These are phyloP conservation scores for Opeltia flavorubescens DNA, from an alignment of 495 filamentous ascomycete genomes.

Conservation along the genomic window DNA sequence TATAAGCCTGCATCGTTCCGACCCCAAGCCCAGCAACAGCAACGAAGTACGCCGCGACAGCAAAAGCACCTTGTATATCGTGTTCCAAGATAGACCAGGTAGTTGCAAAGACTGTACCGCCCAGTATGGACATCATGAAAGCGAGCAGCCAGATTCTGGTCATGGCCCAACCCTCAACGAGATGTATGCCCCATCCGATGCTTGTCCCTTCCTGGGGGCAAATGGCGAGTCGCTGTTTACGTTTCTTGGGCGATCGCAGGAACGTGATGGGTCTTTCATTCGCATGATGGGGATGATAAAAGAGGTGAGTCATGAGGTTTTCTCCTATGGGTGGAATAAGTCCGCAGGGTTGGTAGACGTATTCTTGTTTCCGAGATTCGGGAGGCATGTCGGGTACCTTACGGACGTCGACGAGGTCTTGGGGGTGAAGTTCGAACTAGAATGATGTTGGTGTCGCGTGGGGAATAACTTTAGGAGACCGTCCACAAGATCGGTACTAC, in stretches of 20 bases:
- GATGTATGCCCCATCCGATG: constrained; percentile 27
- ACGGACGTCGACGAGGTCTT: constrained; percentile 24
- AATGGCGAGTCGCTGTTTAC: constrained; percentile 8
- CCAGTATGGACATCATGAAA: constrained; percentile 17
- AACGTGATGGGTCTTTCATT: constrained; percentile 2
- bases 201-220: constrained; percentile 9
- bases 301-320: constrained; percentile 24
- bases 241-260: constrained; percentile 15
- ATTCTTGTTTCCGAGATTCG: constrained; percentile 9
- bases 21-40: constrained; percentile 17
- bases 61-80: constrained; percentile 30
- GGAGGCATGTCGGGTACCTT: constrained; percentile 23
- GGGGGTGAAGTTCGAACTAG: constrained; percentile 25
- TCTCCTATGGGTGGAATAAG: constrained; percentile 25
- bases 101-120: constrained; percentile 22
- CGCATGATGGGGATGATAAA: constrained; percentile 23
- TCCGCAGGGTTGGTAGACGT: constrained; percentile 22
- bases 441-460: no score
- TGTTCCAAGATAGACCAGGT: constrained; percentile 20
- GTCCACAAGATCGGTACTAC: no score
- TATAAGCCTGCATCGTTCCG: constrained; percentile 23
- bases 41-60: constrained; percentile 23
- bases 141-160: constrained; percentile 22
- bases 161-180: constrained; percentile 25
- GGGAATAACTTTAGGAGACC: no score